Percentiles rank a stretch among this genome's conserved stretches.
These are phyloP conservation scores for Sclerotiophoma versabilis DNA, from an alignment of 2,329 filamentous ascomycete genomes.

Conservation along the genomic window DNA sequence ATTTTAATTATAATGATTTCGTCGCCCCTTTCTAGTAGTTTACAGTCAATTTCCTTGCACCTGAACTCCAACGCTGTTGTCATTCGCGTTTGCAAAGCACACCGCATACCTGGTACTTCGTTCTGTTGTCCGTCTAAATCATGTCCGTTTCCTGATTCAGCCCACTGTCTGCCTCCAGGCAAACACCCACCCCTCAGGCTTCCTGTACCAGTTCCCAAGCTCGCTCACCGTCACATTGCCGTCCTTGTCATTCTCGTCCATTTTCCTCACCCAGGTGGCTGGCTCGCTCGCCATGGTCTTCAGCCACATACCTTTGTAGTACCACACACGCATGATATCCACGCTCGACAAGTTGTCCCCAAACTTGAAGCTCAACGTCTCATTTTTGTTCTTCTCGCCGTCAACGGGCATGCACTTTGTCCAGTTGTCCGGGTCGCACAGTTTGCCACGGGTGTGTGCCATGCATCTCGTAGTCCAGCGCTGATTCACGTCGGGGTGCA, in stretches of 20 bases:
- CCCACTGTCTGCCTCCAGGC: constrained; percentile 1
- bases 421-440: not conserved
- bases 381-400: not conserved
- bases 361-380: not conserved
- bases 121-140: not conserved
- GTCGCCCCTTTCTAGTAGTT: constrained; percentile 9
- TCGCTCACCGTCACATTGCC: constrained; percentile 22
- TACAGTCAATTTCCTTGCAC: not conserved
- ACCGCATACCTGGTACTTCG: not conserved
- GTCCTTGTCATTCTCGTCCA: not conserved
- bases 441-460: not conserved
- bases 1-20: constrained; percentile 41
- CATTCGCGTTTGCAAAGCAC: not conserved
- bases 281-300: constrained; percentile 4
- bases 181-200: constrained; percentile 14
- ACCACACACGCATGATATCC: not conserved
- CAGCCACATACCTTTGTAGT: not conserved
- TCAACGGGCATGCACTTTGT: not conserved
- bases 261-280: constrained; percentile 19
- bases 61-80: constrained; percentile 1
- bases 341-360: not conserved
- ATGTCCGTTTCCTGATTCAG: not conserved
- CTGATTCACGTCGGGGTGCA: not conserved
- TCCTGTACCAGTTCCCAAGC: constrained; percentile 6
- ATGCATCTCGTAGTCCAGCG: not conserved